Evolutionary conservation across 176 grass and related monocot genomes (phyloP), one percentile per base, ranked within the genome.

Genomic region (Cocos nucifera): DNA sequence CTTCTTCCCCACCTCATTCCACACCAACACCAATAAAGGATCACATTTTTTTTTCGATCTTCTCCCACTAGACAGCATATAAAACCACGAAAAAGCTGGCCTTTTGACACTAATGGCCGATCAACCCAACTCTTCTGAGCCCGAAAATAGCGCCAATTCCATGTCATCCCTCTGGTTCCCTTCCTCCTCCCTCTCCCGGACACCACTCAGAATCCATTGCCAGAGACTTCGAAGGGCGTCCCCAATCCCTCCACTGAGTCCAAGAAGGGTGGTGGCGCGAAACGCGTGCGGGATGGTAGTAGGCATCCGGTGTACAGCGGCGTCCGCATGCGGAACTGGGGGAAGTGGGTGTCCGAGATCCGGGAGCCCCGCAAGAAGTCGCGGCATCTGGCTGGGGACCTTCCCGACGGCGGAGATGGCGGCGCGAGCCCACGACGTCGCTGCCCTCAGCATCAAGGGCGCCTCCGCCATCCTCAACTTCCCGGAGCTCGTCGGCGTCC

Each of bases 341-440:
- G 92, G 4, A 89, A 90, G 76, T 97, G 92, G 92, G 92, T 97
- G 51, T 91, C 92, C 17, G 92, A 97, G 84, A 97, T 97, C 73
- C 77, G 92, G 59, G 87, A 97, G 74, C 92, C 92, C 12, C 84
- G 92, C 12, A 97, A 97, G 87, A 91, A 97, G 80, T 97, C 92
- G 5, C 80, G 92, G 92, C 58, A 97, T 97, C 67, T 97, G 92
- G 92, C 81, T 97, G 0, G 92, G 92, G 15, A 90, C 92, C 17
- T 97, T 97, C 70, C 73, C 78, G 25, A 66, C 68, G 30, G 80
- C 92, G 27, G 84, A 97, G 73, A 97, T 97, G 92, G 92, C 92
- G 0, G 92, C 92, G 59, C 83, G 92, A 27, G 92, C 92, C 19
- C 88, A 97, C 67, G 92, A 97, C 56, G 87, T 65, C 32, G 92